These are phyloP conservation scores for Syncephalastrum racemosum DNA, from an alignment of 371 early-diverging fungal species.

Conservation along the genomic window DNA sequence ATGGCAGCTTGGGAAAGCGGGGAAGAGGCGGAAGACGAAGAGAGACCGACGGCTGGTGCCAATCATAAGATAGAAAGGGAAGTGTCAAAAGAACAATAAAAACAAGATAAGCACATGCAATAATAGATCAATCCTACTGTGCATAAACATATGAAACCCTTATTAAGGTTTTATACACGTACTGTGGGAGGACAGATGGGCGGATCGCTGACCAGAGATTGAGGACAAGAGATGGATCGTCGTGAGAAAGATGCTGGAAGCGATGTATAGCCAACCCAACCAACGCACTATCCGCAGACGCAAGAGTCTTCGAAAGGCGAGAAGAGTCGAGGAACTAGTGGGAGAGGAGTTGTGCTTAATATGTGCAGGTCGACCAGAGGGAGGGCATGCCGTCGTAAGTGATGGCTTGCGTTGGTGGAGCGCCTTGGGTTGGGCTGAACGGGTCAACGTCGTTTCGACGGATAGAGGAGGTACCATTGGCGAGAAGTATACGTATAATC, in stretches of 20 bases:
- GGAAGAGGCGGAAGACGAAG: too few relatives aligned
- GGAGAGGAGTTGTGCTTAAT: slow-evolving; percentile 4
- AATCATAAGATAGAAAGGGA: too few relatives aligned
- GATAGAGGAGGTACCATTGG: background rate
- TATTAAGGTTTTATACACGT: background rate
- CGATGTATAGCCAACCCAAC: slow-evolving; percentile 25
- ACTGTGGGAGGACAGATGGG: background rate
- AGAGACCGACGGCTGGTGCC: too few relatives aligned
- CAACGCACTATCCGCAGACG: slow-evolving; percentile 21
- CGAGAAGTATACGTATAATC: too few relatives aligned
- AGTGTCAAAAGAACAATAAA: background rate
- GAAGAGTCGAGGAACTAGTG: background rate
- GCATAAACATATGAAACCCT: background rate
- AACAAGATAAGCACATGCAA: background rate
- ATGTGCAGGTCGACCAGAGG: slow-evolving; percentile 15
- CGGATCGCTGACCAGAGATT: slow-evolving; percentile 4
- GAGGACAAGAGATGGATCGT: slow-evolving; percentile 28
- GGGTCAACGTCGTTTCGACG: background rate
- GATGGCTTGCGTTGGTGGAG: slow-evolving; percentile 39
- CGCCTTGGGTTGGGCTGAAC: background rate
- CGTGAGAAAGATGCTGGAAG: slow-evolving; percentile 27
- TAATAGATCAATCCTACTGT: too few relatives aligned
- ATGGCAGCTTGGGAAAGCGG: too few relatives aligned
- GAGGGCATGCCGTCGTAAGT: slow-evolving; percentile 32
- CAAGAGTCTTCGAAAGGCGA: slow-evolving; percentile 12